These are phyloP conservation scores for Fusarium begoniae DNA, from an alignment of 2,329 filamentous ascomycete genomes.

Conservation along the genomic window DNA sequence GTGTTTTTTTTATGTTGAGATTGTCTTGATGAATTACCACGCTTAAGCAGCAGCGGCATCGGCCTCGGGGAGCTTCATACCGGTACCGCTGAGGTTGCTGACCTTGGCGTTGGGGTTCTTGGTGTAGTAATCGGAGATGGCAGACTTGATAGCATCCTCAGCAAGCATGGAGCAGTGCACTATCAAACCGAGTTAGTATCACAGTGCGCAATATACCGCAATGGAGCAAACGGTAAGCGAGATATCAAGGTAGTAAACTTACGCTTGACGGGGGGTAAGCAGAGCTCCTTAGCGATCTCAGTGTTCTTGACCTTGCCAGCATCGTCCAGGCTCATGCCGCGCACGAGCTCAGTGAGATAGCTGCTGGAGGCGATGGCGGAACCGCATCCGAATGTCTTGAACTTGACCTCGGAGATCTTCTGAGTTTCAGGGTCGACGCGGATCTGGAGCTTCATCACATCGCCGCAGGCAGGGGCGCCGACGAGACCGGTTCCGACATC, in stretches of 20 bases:
- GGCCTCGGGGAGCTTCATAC: slow-evolving; percentile 70
- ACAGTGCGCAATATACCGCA: slow-evolving; percentile 20
- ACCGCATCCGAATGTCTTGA: slow-evolving; percentile 97
- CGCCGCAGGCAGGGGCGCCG: slow-evolving; percentile 86
- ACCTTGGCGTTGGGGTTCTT: slow-evolving; percentile 80
- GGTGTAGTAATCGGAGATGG: slow-evolving; percentile 89
- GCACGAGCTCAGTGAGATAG: slow-evolving; percentile 93
- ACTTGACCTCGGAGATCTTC: slow-evolving; percentile 93
- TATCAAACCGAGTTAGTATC: slow-evolving; percentile 51
- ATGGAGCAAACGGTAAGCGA: not conserved
- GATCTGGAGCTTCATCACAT: slow-evolving; percentile 86
- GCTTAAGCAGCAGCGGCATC: slow-evolving; percentile 49
- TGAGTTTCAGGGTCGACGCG: slow-evolving; percentile 88
- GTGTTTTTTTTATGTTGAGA: not conserved
- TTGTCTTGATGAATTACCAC: not conserved
- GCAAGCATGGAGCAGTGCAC: slow-evolving; percentile 93
- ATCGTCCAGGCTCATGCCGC: slow-evolving; percentile 94
- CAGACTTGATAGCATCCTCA: slow-evolving; percentile 90
- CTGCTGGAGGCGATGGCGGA: slow-evolving; percentile 94
- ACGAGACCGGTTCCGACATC: slow-evolving; percentile 94
- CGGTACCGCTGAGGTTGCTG: slow-evolving; percentile 82
- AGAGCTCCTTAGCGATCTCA: slow-evolving; percentile 96
- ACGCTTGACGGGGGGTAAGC: slow-evolving; percentile 88
- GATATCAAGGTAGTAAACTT: slow-evolving; percentile 51
- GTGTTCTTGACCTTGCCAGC: slow-evolving; percentile 94